Conservation (phyloP, 495 filamentous ascomycete species). For the Xylaria acuta region DNA sequence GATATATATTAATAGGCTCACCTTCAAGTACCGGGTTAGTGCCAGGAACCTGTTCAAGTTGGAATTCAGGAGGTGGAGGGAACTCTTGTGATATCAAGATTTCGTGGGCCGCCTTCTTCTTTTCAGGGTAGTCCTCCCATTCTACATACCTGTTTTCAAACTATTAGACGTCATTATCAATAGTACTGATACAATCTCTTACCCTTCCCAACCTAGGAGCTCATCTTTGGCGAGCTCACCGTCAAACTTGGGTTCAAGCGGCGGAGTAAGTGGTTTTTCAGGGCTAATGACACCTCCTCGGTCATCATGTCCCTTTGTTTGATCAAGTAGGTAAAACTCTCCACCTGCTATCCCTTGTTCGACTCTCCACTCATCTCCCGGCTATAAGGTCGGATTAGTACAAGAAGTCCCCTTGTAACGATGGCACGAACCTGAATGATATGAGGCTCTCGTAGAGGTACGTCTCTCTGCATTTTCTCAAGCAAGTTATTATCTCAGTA, state of each 20-base stretch:
- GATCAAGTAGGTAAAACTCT: constrained; percentile 56
- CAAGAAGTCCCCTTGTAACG: constrained; percentile 1
- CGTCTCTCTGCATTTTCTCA: constrained; percentile 32
- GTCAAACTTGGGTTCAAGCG: constrained; percentile 25
- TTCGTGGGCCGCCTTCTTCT: constrained; percentile 62
- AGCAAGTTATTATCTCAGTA: background rate
- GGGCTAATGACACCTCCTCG: constrained; percentile 37
- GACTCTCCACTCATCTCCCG: constrained; percentile 60
- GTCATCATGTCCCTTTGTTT: constrained; percentile 43
- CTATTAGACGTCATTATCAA: background rate
- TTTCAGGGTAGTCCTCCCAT: constrained; percentile 73
- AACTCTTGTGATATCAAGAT: constrained; percentile 65
- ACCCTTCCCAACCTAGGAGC: constrained; percentile 40
- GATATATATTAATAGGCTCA: background rate
- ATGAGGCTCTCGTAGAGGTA: constrained; percentile 29
- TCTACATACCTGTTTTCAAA: constrained; percentile 58
- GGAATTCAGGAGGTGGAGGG: constrained; percentile 63
- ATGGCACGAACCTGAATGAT: constrained; percentile 28
- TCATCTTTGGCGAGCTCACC: constrained; percentile 27
- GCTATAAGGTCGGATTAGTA: constrained; percentile 31
- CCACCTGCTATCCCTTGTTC: constrained; percentile 58
- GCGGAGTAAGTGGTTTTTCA: constrained; percentile 9
- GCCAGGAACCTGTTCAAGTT: constrained; percentile 62
- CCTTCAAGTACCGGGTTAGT: constrained; percentile 67
- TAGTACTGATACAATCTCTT: background rate